phyloP scores from a whole-genome alignment of 306 rosid species.

The Malus orientalis region DNA sequence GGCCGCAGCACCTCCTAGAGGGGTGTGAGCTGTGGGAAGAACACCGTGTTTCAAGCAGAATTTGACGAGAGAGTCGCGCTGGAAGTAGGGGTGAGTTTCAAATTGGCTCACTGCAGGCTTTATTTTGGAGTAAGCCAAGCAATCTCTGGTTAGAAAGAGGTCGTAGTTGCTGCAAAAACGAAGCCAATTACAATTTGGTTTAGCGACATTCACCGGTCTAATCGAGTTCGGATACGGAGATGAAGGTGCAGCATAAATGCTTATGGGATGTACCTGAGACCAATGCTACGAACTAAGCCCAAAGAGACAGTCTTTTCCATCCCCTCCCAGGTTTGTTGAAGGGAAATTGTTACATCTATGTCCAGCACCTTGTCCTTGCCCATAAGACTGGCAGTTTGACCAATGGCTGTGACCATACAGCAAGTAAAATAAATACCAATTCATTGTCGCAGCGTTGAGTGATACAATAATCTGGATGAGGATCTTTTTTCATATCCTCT shows the following conservation, averaged over 20 bases:
- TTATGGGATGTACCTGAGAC: slow-evolving; percentile 43
- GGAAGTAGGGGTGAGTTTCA: slow-evolving; percentile 85
- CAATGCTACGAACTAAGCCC: slow-evolving; percentile 79
- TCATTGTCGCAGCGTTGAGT: background rate
- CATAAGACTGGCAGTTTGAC: slow-evolving; percentile 58
- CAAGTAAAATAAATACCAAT: background rate
- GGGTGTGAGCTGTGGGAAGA: slow-evolving; percentile 82
- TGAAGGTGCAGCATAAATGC: background rate
- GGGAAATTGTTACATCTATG: slow-evolving; percentile 56
- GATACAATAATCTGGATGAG: too few species aligned
- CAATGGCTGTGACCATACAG: slow-evolving; percentile 43
- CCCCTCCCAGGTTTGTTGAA: slow-evolving; percentile 71
- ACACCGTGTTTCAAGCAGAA: slow-evolving; percentile 78
- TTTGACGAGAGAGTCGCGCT: slow-evolving; percentile 71
- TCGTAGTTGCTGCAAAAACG: slow-evolving; percentile 72
- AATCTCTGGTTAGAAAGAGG: slow-evolving; percentile 76
- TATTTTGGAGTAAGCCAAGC: slow-evolving; percentile 82
- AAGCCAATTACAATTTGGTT: background rate
- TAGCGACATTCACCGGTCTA: background rate
- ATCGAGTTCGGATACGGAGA: background rate
- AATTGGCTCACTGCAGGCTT: slow-evolving; percentile 91
- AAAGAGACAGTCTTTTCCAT: slow-evolving; percentile 65
- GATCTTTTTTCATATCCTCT: too few species aligned
- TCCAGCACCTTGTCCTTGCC: slow-evolving; percentile 64
- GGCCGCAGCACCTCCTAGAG: slow-evolving; percentile 79